Evolutionary conservation across 1,139 yeast genomes (phyloP), one percentile per base, ranked within the genome.

Genomic region (Sugiyamaella novakii): DNA sequence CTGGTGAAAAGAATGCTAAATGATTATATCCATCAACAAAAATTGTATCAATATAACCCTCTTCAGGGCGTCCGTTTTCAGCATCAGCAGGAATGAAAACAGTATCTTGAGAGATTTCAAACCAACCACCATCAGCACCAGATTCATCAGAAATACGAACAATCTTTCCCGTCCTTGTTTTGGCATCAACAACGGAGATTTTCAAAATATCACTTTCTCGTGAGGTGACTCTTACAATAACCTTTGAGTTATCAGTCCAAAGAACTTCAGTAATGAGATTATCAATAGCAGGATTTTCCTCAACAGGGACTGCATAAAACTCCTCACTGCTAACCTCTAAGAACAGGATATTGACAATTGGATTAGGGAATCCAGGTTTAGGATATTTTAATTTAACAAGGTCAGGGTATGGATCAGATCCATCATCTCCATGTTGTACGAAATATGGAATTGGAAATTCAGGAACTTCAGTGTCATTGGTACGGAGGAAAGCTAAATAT

Each of bases 311-410:
- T n/a, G 53, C 46, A 56, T 60, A 67, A 31, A 53, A 56, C 37
- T 64, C 67, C 15, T 59, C 60, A 31, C 64, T 56, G 1, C 62
- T 53, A 1, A 81, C 31, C 37, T 77, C 69, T 57, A 77, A 79
- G 41, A 75, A 67, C 55, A 70, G 65, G 17, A 91, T 58, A 7
- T 72, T 66, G 1, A 86, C 75, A 15, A 67, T 61, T 0, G 98
- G 98, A 61, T 86, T 86, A 1, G 74, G 60, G 15, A 78, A 77
- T 0, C 98, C 98, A 0, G 97, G 95, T 64, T 87, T 89, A 3
- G 98, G 98, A 65, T 92, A 94, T 62, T 84, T 86, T 53, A 91
- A 68, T 7, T 69, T 59, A 31, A 73, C 71, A 49, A 79, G 61
- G 5, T 71, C 67, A 0, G 95, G 94, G 59, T 84, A 86, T 41